Conservation (phyloP, 371 early-diverging fungal genomes). For the Rhizopus stolonifer region DNA sequence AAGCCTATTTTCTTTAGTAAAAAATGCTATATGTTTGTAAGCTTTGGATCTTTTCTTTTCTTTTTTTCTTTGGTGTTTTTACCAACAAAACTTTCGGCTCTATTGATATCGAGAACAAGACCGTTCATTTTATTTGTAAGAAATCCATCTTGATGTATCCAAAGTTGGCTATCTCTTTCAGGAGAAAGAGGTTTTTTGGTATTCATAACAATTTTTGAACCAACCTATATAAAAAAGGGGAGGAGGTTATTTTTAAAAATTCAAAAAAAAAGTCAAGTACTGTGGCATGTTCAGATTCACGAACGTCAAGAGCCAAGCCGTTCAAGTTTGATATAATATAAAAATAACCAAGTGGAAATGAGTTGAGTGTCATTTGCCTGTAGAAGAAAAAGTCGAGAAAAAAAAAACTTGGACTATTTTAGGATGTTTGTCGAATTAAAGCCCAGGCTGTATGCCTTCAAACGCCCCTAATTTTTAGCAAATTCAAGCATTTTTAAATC, state of each 20-base stretch:
- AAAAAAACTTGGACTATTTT: too few species aligned
- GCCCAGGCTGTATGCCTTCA: too few species aligned
- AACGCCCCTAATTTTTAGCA: too few species aligned
- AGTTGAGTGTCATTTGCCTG: too few species aligned
- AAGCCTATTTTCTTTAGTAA: slow-evolving; percentile 36
- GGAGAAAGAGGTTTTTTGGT: slow-evolving; percentile 31
- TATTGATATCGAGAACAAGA: slow-evolving; percentile 38
- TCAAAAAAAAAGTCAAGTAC: background rate
- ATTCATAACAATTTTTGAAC: slow-evolving; percentile 36
- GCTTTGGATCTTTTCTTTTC: too few species aligned
- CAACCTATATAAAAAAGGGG: slow-evolving; percentile 9
- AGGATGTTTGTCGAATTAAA: too few species aligned
- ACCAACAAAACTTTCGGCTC: slow-evolving; percentile 40
- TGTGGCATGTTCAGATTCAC: slow-evolving; percentile 14
- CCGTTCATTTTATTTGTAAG: slow-evolving; percentile 42
- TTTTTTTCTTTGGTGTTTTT: background rate
- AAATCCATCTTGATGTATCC: slow-evolving; percentile 47
- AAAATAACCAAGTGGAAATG: slow-evolving; percentile 47
- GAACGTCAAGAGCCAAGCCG: slow-evolving; percentile 33
- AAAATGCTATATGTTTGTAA: slow-evolving; percentile 26
- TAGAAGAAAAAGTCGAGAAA: too few species aligned
- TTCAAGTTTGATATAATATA: slow-evolving; percentile 38
- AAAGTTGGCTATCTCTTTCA: slow-evolving; percentile 41
- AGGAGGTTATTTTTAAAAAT: background rate
- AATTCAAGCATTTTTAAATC: too few species aligned